Evolutionary conservation across 1,139 yeast species (phyloP).

Genomic region (Candida sanyaensis): DNA sequence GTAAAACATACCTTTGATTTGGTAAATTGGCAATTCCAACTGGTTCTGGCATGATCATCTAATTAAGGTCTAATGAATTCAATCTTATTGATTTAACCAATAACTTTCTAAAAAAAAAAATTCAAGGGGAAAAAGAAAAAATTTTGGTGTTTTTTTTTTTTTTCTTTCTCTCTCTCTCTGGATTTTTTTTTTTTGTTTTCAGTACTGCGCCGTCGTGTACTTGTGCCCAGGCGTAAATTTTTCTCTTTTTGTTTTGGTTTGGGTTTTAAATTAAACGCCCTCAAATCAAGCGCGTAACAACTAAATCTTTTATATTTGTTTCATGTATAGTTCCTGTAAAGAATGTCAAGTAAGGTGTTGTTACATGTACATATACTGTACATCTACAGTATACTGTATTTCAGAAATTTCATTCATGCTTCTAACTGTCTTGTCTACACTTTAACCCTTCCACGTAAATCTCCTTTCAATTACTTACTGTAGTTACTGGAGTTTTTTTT

Average conservation of each 20-base stretch:
- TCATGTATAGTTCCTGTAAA: not conserved
- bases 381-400: no score
- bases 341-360: no score
- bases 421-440: no score
- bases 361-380: no score
- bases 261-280: not conserved
- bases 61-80: not conserved
- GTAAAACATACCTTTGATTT: constrained; percentile 71
- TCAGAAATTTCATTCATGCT: no score
- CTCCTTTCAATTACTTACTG: no score
- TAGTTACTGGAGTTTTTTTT: not conserved
- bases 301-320: not conserved
- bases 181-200: no score
- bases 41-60: constrained; percentile 44
- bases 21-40: constrained; percentile 91
- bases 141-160: not conserved
- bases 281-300: not conserved
- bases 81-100: not conserved
- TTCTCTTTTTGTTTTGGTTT: not conserved
- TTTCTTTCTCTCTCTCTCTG: not conserved
- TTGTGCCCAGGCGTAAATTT: not conserved
- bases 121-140: not conserved
- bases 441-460: no score
- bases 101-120: not conserved
- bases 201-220: not conserved